Base-by-base conservation (phyloP, 768 basidiomycete genomes). In the Hygrocybe punicea region DNA sequence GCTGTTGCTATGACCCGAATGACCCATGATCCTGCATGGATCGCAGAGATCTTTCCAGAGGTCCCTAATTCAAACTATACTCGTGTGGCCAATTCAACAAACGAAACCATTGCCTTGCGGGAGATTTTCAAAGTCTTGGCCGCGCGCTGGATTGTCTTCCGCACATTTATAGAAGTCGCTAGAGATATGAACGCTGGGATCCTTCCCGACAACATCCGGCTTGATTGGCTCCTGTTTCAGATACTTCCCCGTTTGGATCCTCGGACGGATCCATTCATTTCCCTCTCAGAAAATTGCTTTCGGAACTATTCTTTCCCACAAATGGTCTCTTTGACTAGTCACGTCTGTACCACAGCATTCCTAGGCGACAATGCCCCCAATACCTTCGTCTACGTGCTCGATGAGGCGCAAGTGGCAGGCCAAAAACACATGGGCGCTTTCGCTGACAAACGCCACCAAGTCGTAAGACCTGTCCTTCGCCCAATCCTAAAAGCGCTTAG, bases 381-480 rank as follows among this genome's bases (percentile, higher is more conserved):
- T 5, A 52, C 45, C 29, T 40, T 61, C 14, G 56, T 55, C 34
- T 25, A 40, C 36, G 58, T 58, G 16, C 24, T 61, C n/a, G 60
- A 61, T 48, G 60, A 58, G 42, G 57, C 57, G 14, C 57, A 61
- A 24, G 36, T 46, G 4, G 60, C 60, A 17, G 57, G 40, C 25
- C 10, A 17, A 25, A 6, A 17, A 35, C 47, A 55, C 33, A 1
- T 50, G 25, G 8, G 44, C 19, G 29, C 47, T 50, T 58, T 61
- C 25, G 49, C 24, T 45, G 14, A 49, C 36, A 34, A 40, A 25
- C n/a, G 25, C 49, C 44, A 35, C 35, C 11, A 25, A 45, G 17
- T n/a, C 52, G 49, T 23, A 14, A 34, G 29, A 16, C 52, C 29
- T 21, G 29, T 42, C 19, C 56, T 54, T 56, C 24, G 42, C 33